Conservation (phyloP, 495 filamentous ascomycete genomes). For the Aspergillus cristatus region DNA sequence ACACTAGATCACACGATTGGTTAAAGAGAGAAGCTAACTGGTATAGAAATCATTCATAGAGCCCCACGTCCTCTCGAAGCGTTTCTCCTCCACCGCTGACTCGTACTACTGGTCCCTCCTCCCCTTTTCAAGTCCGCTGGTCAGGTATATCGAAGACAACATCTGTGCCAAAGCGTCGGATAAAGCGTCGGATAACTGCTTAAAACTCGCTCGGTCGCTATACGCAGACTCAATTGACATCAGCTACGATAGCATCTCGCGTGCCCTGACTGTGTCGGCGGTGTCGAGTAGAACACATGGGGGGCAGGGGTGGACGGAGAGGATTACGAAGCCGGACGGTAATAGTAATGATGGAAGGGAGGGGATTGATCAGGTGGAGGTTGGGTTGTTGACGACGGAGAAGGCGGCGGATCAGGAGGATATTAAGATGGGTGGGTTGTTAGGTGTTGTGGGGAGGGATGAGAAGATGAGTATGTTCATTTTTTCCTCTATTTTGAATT, state of each 20-base stretch:
- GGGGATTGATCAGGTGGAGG: slow-evolving; percentile 53
- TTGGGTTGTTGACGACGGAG: slow-evolving; percentile 72
- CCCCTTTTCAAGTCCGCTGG: slow-evolving; percentile 44
- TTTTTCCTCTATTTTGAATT: slow-evolving; percentile 4
- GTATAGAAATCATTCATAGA: slow-evolving; percentile 57
- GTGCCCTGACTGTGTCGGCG: slow-evolving; percentile 53
- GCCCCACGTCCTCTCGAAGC: slow-evolving; percentile 49
- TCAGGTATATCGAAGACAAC: slow-evolving; percentile 45
- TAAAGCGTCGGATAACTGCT: slow-evolving; percentile 20
- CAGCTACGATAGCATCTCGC: slow-evolving; percentile 64
- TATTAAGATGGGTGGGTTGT: slow-evolving; percentile 65
- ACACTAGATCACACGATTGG: neutral
- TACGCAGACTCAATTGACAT: slow-evolving; percentile 59
- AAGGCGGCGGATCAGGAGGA: slow-evolving; percentile 56
- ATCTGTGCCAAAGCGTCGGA: slow-evolving; percentile 38
- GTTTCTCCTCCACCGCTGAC: slow-evolving; percentile 55
- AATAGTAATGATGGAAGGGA: slow-evolving; percentile 16
- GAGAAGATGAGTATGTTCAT: slow-evolving; percentile 50
- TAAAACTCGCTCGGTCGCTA: slow-evolving; percentile 20
- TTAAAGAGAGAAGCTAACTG: neutral
- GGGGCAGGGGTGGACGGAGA: slow-evolving; percentile 38
- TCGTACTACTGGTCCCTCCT: slow-evolving; percentile 62
- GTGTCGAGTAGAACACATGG: slow-evolving; percentile 44
- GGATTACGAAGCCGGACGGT: slow-evolving; percentile 27
- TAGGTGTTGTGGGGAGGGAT: slow-evolving; percentile 72